Percentiles rank a stretch among this genome's conserved stretches.
These are phyloP conservation scores for Hawksworthiomyces lignivorus DNA, from an alignment of 2,329 filamentous ascomycete genomes.

Conservation along the genomic window DNA sequence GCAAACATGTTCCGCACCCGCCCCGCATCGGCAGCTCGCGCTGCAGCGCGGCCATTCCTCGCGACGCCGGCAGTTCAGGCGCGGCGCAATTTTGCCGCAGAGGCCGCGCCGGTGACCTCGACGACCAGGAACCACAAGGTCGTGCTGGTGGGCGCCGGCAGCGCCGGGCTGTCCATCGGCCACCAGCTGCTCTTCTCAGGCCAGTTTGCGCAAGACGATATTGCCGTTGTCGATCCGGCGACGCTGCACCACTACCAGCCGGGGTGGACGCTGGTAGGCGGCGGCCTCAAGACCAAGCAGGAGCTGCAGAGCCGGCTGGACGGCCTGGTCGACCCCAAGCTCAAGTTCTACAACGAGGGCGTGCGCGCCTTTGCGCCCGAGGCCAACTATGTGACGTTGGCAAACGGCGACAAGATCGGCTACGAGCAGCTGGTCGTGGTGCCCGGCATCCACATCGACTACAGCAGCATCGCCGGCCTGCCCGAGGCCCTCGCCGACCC, in stretches of 20 bases:
- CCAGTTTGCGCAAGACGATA: constrained; percentile 49
- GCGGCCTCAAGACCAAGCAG: constrained; percentile 55
- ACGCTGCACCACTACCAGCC: constrained; percentile 61
- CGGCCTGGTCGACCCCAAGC: constrained; percentile 48
- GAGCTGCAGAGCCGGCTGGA: constrained; percentile 45
- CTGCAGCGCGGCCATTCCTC: neutral
- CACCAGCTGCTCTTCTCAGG: constrained; percentile 58
- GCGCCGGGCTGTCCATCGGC: constrained; percentile 56
- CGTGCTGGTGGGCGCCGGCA: constrained; percentile 37
- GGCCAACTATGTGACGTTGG: constrained; percentile 47
- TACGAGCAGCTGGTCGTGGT: constrained; percentile 60
- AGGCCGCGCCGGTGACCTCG: neutral
- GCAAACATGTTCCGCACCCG: constrained; percentile 1
- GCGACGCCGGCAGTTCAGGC: no score
- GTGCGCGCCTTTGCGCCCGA: constrained; percentile 46
- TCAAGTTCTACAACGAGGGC: constrained; percentile 50
- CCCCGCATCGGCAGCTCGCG: neutral
- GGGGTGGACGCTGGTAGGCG: constrained; percentile 62
- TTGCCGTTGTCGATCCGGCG: constrained; percentile 57
- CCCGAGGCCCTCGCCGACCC: constrained; percentile 45
- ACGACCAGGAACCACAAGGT: constrained; percentile 10
- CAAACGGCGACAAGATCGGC: constrained; percentile 45
- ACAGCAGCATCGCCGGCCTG: constrained; percentile 45
- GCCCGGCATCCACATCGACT: constrained; percentile 48
- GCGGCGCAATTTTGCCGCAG: neutral